Conservation (phyloP, 495 filamentous ascomycete genomes). For the Hypomontagnella submonticulosa region DNA sequence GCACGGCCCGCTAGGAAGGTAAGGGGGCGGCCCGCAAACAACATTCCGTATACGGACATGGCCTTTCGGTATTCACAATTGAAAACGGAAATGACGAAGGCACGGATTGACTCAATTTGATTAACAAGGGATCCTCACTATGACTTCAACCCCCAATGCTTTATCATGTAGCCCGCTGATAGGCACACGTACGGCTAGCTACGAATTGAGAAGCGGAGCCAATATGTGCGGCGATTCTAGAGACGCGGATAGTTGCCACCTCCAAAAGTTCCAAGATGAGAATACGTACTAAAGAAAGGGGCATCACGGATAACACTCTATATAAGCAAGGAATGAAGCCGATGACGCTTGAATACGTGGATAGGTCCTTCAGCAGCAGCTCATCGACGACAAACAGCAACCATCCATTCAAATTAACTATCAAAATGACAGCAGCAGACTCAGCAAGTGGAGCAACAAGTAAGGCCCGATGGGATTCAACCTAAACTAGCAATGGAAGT, state of each 20-base stretch:
- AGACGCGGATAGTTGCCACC: constrained; percentile 10
- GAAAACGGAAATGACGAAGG: constrained; percentile 27
- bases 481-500: not conserved
- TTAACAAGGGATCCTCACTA: constrained; percentile 25
- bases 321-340: constrained; percentile 25
- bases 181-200: constrained; percentile 15
- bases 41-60: constrained; percentile 24
- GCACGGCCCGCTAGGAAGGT: constrained; percentile 1
- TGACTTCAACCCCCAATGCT: constrained; percentile 20
- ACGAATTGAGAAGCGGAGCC: constrained; percentile 2
- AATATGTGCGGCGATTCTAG: constrained; percentile 5
- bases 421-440: constrained; percentile 29
- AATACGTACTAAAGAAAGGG: constrained; percentile 11
- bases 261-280: constrained; percentile 1
- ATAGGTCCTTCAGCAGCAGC: constrained; percentile 7
- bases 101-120: constrained; percentile 31
- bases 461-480: constrained; percentile 12
- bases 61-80: constrained; percentile 15
- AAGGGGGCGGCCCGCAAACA: constrained; percentile 22
- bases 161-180: constrained; percentile 12
- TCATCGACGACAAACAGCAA: constrained; percentile 7
- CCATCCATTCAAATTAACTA: not conserved
- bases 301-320: constrained; percentile 2
- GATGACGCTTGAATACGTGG: not conserved
- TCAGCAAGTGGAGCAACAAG: constrained; percentile 21